Conservation (phyloP, 495 filamentous ascomycete species). For the Penicillium odoratum region DNA sequence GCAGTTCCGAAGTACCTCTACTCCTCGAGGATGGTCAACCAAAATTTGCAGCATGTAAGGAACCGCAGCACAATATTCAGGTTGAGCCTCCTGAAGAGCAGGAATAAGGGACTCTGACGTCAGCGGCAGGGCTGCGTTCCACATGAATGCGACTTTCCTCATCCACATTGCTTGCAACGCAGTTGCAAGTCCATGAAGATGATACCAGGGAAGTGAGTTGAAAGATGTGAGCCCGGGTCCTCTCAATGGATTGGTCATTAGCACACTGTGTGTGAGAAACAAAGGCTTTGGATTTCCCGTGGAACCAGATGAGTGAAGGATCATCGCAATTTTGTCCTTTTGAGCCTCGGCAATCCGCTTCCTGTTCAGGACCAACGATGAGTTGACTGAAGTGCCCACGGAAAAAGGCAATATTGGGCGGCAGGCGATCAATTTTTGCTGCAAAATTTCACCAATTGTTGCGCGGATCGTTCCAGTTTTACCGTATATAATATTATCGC, state of each 20-base stretch:
- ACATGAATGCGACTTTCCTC: conserved; percentile 51
- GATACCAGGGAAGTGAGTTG: conserved; percentile 57
- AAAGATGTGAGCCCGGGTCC: conserved; percentile 47
- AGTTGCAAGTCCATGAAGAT: conserved; percentile 50
- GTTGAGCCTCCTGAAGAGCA: conserved; percentile 46
- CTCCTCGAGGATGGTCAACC: conserved; percentile 46
- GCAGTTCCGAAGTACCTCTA: conserved; percentile 46
- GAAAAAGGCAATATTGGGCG: conserved; percentile 27
- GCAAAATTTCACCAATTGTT: conserved; percentile 44
- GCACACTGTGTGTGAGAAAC: conserved; percentile 37
- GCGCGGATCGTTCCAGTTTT: conserved; percentile 39
- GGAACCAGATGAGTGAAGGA: conserved; percentile 60
- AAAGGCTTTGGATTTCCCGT: conserved; percentile 59
- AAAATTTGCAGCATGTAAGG: conserved; percentile 59
- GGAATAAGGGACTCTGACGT: conserved; percentile 48
- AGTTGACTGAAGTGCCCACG: conserved; percentile 21
- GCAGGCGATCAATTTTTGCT: conserved; percentile 35
- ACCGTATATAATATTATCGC: conserved; percentile 45
- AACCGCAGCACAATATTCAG: conserved; percentile 55
- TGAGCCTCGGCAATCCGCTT: conserved; percentile 26
- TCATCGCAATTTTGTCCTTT: conserved; percentile 41
- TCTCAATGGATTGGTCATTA: conserved; percentile 39
- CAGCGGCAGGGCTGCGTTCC: conserved; percentile 52
- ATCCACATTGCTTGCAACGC: conserved; percentile 52
- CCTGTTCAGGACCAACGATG: conserved; percentile 34